Evolutionary conservation across 2,329 filamentous ascomycete species (phyloP), one percentile per base, ranked within the genome.

Genomic region (Graphium sp.): DNA sequence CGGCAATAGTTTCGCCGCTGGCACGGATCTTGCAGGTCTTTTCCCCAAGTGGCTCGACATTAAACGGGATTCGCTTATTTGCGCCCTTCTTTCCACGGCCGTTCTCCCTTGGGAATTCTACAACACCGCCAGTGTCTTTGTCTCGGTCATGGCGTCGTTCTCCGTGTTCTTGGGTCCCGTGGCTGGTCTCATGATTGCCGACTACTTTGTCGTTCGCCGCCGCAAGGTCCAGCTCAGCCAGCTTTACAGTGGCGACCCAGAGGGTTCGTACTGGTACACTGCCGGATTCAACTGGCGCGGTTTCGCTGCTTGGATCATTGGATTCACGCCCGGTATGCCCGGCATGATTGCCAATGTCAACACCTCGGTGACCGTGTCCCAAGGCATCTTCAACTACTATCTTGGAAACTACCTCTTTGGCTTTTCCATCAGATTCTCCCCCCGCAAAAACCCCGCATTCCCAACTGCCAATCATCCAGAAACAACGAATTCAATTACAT

Each of bases 191-290:
- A 46, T 47, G 42, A 37, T 45, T 18, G 35, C 34, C 7, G 44
- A 46, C 26, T 47, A 44, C 34, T 48, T 38, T 24, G 12, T 45
- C 13, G 23, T 47, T n/a, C 49, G 52, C 5, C 40, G 42, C 3
- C 43, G 46, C 28, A 47, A 46, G 29, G 41, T 55, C 26, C 47
- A 52, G 33, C 37, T 55, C 16, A 47, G 45, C 8, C 49, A 53
- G 24, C 33, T 57, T 7, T 57, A 56, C 34, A 39, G 39, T 6
- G 39, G 38, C 8, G 37, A 41, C 7, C 37, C 35, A 5, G 40
- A 48, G 12, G 49, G 47, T 3, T 48, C 49, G 9, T 58, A 57
- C 35, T 53, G 48, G 41, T 55, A 48, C 36, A 34, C 36, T 3
- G 32, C 43, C 10, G 51, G 52, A 10, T 31, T 48, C 26, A 53